Evolutionary conservation across 108 stramenopile genomes (phyloP).

Genomic region (Cyclotella sp.): DNA sequence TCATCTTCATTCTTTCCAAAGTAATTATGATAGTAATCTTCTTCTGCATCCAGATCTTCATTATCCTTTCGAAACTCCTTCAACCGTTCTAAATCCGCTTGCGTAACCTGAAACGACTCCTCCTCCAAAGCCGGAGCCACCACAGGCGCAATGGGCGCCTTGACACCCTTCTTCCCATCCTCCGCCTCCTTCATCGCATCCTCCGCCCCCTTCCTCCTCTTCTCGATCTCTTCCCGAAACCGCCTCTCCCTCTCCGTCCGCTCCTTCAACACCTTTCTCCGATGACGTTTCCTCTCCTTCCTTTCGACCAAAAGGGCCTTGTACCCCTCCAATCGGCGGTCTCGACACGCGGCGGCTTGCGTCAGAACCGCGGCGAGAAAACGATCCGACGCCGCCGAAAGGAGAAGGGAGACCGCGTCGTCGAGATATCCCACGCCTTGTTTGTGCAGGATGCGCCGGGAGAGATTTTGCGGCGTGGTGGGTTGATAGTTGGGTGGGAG

Average conservation of each 20-base stretch:
- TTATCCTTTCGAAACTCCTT: slow-evolving; percentile 38
- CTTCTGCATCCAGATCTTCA: slow-evolving; percentile 65
- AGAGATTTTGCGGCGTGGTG: slow-evolving; percentile 78
- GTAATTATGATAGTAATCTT: slow-evolving; percentile 81
- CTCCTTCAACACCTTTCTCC: slow-evolving; percentile 43
- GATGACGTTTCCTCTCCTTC: slow-evolving; percentile 57
- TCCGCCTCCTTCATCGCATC: slow-evolving; percentile 10
- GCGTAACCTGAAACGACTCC: slow-evolving; percentile 9
- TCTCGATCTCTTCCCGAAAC: slow-evolving; percentile 50
- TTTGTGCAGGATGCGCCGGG: slow-evolving; percentile 77
- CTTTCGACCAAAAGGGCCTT: slow-evolving; percentile 59
- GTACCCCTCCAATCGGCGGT: slow-evolving; percentile 77
- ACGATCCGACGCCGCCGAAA: slow-evolving; percentile 80
- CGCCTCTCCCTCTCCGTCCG: slow-evolving; percentile 55
- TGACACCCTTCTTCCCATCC: slow-evolving; percentile 4
- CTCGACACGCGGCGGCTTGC: slow-evolving; percentile 83
- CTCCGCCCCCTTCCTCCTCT: slow-evolving; percentile 43
- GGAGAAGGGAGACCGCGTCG: slow-evolving; percentile 67
- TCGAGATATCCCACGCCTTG: slow-evolving; percentile 85
- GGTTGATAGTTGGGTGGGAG: slow-evolving; percentile 45
- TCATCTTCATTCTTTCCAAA: slow-evolving; percentile 48
- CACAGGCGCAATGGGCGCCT: not conserved
- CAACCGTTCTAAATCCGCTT: slow-evolving; percentile 27
- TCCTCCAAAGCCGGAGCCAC: not conserved
- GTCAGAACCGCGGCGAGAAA: slow-evolving; percentile 84